Conservation (phyloP, 1,284 basidiomycete species). For the Xerocomus nothofagi region DNA sequence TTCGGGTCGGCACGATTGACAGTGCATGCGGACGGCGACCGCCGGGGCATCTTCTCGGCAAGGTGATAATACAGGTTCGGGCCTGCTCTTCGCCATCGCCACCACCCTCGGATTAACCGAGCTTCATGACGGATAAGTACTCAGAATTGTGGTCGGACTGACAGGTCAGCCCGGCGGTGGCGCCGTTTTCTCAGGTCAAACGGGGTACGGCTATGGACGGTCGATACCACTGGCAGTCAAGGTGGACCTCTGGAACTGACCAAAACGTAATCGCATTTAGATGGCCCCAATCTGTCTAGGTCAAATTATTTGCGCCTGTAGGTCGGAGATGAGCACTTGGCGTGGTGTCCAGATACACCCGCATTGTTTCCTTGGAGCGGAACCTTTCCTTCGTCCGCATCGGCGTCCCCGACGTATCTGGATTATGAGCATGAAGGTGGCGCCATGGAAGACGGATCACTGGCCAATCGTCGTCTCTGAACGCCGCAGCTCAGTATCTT, state of each 20-base stretch:
- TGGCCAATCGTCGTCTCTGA: neutral
- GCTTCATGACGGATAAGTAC: neutral
- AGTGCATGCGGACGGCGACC: neutral
- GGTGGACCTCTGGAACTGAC: neutral
- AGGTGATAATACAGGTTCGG: neutral
- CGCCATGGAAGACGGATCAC: too few species aligned
- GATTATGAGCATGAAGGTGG: too few species aligned
- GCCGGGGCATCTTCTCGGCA: neutral
- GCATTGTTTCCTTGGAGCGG: too few species aligned
- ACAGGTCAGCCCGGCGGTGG: neutral
- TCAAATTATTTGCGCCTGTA: too few species aligned
- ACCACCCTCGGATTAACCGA: neutral
- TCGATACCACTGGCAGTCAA: neutral
- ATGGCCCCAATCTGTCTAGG: neutral
- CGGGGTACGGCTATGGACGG: neutral
- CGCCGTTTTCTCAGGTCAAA: conserved; percentile 2
- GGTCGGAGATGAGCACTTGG: neutral
- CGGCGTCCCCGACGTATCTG: too few species aligned
- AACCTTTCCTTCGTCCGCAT: too few species aligned
- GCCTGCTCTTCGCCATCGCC: neutral
- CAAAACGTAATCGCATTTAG: neutral
- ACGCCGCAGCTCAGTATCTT: neutral
- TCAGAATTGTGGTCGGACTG: neutral
- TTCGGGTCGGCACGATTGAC: neutral
- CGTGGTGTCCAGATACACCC: neutral